These are phyloP conservation scores for Phytopythium sindhum DNA, from an alignment of 352 stramenopile genomes.

Conservation along the genomic window DNA sequence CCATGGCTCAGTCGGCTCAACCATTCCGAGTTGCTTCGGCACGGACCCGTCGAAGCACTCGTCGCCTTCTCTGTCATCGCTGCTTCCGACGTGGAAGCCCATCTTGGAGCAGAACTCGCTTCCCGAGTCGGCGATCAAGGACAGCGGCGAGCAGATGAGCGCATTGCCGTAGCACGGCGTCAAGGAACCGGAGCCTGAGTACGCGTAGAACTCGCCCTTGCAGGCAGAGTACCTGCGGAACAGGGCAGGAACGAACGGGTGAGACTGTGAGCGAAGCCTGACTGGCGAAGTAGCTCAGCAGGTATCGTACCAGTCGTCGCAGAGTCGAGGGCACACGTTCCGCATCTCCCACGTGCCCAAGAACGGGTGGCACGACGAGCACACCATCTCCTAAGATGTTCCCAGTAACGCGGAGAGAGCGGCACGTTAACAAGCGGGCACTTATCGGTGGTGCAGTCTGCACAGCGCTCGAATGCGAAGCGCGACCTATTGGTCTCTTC, in stretches of 20 bases:
- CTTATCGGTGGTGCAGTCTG: background rate
- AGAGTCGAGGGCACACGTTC: conserved; percentile 67
- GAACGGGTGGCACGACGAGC: conserved; percentile 76
- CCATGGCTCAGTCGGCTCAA: conserved; percentile 62
- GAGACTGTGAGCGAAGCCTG: background rate
- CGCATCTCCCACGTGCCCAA: conserved; percentile 75
- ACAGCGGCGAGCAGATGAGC: conserved; percentile 73
- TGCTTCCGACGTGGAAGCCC: conserved; percentile 70
- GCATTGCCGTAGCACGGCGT: conserved; percentile 81
- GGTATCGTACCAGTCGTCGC: conserved; percentile 56
- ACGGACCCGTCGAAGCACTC: conserved; percentile 86
- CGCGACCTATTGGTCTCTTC: background rate
- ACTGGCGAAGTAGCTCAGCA: background rate
- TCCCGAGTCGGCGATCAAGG: conserved; percentile 45
- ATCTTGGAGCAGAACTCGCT: conserved; percentile 74
- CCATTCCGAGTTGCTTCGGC: conserved; percentile 40
- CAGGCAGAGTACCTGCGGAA: conserved; percentile 44
- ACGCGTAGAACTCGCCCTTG: conserved; percentile 72
- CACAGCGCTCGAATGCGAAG: background rate
- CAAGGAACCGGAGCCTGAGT: conserved; percentile 50
- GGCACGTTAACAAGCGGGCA: background rate
- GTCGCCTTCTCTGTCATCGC: conserved; percentile 60
- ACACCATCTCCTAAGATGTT: conserved; percentile 61
- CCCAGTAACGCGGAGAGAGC: background rate
- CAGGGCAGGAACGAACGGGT: background rate